These are phyloP conservation scores for Didymella keratinophila DNA, from an alignment of 2,329 filamentous ascomycete genomes.

Conservation along the genomic window DNA sequence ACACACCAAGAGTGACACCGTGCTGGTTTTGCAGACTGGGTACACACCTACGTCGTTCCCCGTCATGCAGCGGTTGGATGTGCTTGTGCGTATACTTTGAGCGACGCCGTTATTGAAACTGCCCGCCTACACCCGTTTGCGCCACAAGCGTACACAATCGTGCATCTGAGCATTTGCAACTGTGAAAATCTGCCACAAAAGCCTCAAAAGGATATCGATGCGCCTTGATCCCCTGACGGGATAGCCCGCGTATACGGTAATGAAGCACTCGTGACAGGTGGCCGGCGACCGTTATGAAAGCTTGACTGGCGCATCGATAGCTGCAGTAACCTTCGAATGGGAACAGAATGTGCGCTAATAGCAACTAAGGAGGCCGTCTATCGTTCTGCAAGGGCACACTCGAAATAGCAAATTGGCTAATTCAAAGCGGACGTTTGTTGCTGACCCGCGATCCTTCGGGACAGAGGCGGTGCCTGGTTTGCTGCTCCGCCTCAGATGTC, in stretches of 20 bases:
- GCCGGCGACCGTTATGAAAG: conserved; percentile 12
- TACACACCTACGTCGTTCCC: conserved; percentile 7
- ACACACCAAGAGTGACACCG: conserved; percentile 19
- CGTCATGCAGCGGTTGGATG: conserved; percentile 3
- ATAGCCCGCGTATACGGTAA: conserved; percentile 7
- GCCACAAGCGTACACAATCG: conserved; percentile 22
- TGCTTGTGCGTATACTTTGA: not conserved
- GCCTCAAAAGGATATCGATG: not conserved
- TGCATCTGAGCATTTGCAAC: conserved; percentile 8
- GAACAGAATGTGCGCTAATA: conserved; percentile 12
- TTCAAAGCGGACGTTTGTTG: conserved; percentile 4
- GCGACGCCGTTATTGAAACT: conserved; percentile 16
- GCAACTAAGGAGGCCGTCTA: not conserved
- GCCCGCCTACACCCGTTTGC: conserved; percentile 16
- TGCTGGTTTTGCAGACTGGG: conserved; percentile 23
- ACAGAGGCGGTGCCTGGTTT: conserved; percentile 11
- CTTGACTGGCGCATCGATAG: conserved; percentile 13
- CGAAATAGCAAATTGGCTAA: conserved; percentile 9
- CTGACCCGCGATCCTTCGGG: conserved; percentile 1
- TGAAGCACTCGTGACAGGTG: conserved; percentile 7
- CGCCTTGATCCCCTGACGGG: conserved; percentile 5
- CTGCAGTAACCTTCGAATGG: conserved; percentile 4
- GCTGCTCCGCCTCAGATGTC: conserved; percentile 7
- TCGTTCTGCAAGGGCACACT: not conserved
- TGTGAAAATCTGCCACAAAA: conserved; percentile 5